Base-by-base conservation (phyloP, 805 yeast species). In the Saturnispora quitensis region DNA sequence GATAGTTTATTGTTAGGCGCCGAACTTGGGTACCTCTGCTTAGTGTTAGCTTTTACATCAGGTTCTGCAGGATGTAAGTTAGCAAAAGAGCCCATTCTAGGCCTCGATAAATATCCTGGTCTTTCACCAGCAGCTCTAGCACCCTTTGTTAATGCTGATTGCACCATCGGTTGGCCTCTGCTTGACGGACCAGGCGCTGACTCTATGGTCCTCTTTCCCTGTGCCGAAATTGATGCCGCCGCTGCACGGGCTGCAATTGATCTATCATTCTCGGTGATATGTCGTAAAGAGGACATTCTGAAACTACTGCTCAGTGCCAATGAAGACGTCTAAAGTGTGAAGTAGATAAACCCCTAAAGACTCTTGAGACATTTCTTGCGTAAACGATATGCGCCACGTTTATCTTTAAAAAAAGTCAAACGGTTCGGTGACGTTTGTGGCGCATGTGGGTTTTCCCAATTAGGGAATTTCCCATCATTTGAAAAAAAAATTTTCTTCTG, bases 171-270 rank as follows among this genome's bases (percentile, higher is more conserved):
- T 18, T 18, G 22, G 24, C 42, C 22, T 38, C 24, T 38, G 22
- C 18, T 38, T 38, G 42, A 38, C 24, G 20, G 2, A 38, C 13
- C 20, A 15, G 40, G 20, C n/a, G 8, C 24, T 18, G 42, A 18
- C 42, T 18, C 42, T 38, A 18, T 6, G 5, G 13, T 46, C 10
- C 40, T 46, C 33, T 36, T 46, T 17, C 24, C 43, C 15, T 46
- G 43, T 27, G 35, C 17, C 4, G 44, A 24, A 28, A 38, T 38
- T 34, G 42, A 38, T n/a, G 43, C 33, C 24, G 50, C 50, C 10
- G 50, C 50, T 2, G 44, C 50, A 17, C 40, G 27, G 3, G 50
- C 50, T 3, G 50, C 50, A 38, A 38, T 38, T 18, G 42, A 10
- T 4, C 42, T 38, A 12, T 38, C 42, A 18, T 9, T 38, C 17